Evolutionary conservation across 2,329 filamentous ascomycete genomes (phyloP).

Genomic region (Fusarium chaquense): DNA sequence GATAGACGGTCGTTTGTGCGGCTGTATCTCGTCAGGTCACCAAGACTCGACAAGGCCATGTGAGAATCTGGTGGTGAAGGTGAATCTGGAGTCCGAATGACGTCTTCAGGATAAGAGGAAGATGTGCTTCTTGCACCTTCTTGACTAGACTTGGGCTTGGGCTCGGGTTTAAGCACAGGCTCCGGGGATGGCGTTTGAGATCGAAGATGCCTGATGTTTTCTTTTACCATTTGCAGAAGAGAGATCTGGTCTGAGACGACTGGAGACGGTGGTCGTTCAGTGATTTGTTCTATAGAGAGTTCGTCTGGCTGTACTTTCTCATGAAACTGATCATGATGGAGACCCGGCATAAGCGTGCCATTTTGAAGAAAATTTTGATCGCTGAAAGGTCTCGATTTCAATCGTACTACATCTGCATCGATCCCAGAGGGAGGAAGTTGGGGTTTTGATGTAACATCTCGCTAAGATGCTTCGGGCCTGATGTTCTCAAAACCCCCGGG

Average conservation of each 20-base stretch:
- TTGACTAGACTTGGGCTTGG: neutral
- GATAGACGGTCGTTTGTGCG: constrained; percentile 49
- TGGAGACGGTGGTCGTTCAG: constrained; percentile 8
- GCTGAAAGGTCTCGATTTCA: constrained; percentile 25
- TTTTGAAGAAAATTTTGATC: constrained; percentile 26
- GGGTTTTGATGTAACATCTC: constrained; percentile 2
- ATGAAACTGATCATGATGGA: constrained; percentile 6
- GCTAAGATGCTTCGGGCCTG: constrained; percentile 15
- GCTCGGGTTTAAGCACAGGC: neutral
- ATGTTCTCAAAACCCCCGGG: constrained; percentile 20
- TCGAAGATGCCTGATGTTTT: constrained; percentile 21
- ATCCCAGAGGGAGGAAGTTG: constrained; percentile 5
- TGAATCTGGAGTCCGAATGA: constrained; percentile 33
- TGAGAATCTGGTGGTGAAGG: constrained; percentile 48
- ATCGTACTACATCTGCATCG: constrained; percentile 21
- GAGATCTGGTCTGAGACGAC: constrained; percentile 35
- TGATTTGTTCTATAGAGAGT: constrained; percentile 4
- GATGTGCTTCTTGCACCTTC: constrained; percentile 46
- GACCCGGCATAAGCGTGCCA: constrained; percentile 6
- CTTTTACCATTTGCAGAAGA: constrained; percentile 33
- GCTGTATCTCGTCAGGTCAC: constrained; percentile 49
- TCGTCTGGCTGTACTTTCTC: constrained; percentile 29
- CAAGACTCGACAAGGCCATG: constrained; percentile 45
- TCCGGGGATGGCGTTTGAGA: constrained; percentile 31
- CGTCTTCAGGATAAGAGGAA: constrained; percentile 50